Evolutionary conservation across 345 rosid species (phyloP).

Genomic region (Gossypium anomalum): DNA sequence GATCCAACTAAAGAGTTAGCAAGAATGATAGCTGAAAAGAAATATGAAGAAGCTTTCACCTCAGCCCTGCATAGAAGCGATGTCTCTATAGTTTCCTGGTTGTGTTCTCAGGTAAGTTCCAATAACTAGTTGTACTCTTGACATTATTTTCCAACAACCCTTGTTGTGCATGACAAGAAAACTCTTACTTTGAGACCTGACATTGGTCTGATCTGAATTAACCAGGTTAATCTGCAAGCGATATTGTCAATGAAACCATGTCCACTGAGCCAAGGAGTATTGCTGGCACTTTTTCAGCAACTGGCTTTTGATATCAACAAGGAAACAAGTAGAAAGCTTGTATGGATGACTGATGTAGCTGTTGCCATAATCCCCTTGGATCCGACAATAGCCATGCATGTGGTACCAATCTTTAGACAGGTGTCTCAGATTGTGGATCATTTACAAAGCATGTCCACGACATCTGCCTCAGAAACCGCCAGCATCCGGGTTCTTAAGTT

Average conservation of each 20-base stretch:
- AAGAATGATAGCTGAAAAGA: slow-evolving; percentile 47
- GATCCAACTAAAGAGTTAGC: slow-evolving; percentile 65
- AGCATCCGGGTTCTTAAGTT: slow-evolving; percentile 53
- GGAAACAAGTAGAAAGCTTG: slow-evolving; percentile 45
- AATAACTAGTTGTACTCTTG: background rate
- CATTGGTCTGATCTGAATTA: background rate
- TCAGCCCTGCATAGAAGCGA: slow-evolving; percentile 63
- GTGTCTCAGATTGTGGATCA: slow-evolving; percentile 55
- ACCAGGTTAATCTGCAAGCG: slow-evolving; percentile 52
- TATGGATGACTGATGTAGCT: slow-evolving; percentile 70
- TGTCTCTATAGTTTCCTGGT: slow-evolving; percentile 66
- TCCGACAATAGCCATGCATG: slow-evolving; percentile 51
- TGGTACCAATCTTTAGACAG: slow-evolving; percentile 55
- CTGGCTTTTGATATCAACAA: slow-evolving; percentile 55
- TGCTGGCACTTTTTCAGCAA: slow-evolving; percentile 72
- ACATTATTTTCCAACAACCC: background rate
- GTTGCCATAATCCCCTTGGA: slow-evolving; percentile 54
- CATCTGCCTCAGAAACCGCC: slow-evolving; percentile 35
- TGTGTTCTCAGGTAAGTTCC: slow-evolving; percentile 55
- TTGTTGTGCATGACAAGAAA: background rate
- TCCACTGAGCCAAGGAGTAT: slow-evolving; percentile 65
- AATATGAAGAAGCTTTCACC: slow-evolving; percentile 62
- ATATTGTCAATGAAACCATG: slow-evolving; percentile 39
- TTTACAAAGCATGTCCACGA: slow-evolving; percentile 36
- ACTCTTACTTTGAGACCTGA: background rate